These are phyloP conservation scores for Syzygium grande DNA, from an alignment of 345 rosid genomes.

Conservation along the genomic window DNA sequence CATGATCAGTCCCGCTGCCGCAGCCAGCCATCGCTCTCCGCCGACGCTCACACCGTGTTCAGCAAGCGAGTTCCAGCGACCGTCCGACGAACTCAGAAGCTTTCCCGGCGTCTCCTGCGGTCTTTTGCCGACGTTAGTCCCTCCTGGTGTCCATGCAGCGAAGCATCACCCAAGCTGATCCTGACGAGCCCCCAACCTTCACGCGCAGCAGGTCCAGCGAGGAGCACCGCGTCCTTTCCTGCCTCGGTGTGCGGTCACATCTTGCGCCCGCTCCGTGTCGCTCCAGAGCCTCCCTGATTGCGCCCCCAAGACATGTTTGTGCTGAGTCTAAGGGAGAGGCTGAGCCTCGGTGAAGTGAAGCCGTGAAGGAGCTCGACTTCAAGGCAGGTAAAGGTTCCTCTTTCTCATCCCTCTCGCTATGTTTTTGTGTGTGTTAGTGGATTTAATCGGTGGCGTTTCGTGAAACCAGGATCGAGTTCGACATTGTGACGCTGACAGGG, in stretches of 20 bases:
- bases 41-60: neutral
- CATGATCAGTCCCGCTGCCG: neutral
- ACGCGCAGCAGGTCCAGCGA: neutral
- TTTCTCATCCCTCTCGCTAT: neutral
- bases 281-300: neutral
- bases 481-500: slow-evolving; percentile 12
- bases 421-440: neutral
- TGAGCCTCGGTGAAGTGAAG: neutral
- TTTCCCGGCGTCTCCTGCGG: neutral
- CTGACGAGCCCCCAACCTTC: too few relatives aligned
- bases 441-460: neutral
- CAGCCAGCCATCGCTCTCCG: neutral
- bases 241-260: neutral
- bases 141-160: neutral
- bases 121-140: neutral
- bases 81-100: neutral
- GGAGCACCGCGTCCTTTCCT: neutral
- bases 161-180: neutral
- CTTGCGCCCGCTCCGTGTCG: neutral
- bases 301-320: neutral
- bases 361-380: slow-evolving; percentile 56
- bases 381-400: slow-evolving; percentile 51
- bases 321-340: too few relatives aligned
- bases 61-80: neutral
- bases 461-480: neutral